These are phyloP conservation scores for Tulasnella sp. DNA, from an alignment of 768 basidiomycete species.

Conservation along the genomic window DNA sequence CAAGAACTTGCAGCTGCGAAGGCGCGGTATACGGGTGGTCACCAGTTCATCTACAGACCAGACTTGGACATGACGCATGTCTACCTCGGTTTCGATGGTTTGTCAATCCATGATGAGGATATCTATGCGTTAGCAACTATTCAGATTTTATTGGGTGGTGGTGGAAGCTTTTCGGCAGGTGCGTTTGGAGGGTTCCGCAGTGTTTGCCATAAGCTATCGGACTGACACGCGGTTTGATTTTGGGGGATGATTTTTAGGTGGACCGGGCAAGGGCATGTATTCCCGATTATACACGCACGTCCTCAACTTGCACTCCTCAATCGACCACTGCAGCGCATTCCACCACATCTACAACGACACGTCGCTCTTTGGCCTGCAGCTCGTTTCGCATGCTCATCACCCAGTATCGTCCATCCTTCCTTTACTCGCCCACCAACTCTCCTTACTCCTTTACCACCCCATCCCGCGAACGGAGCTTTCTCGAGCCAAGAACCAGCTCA, in stretches of 20 bases:
- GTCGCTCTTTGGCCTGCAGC: constrained; percentile 85
- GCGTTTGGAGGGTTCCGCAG: constrained; percentile 21
- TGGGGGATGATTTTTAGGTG: constrained; percentile 43
- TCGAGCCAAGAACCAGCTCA: constrained; percentile 92
- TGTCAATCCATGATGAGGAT: constrained; percentile 83
- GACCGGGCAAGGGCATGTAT: constrained; percentile 99
- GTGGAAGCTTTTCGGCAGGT: constrained; percentile 93
- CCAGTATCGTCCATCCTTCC: constrained; percentile 62
- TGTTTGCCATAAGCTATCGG: not conserved
- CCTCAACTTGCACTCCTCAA: constrained; percentile 84
- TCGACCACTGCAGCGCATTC: constrained; percentile 94
- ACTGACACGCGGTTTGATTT: not conserved
- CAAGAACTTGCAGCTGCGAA: constrained; percentile 30
- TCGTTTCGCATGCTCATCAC: constrained; percentile 59
- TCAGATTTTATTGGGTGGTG: constrained; percentile 91
- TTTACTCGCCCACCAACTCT: constrained; percentile 81
- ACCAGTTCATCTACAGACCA: constrained; percentile 55
- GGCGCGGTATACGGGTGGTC: constrained; percentile 72
- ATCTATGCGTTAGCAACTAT: constrained; percentile 90
- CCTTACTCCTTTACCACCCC: constrained; percentile 61
- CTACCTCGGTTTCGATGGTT: constrained; percentile 86
- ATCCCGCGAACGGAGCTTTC: constrained; percentile 62
- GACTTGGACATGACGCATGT: constrained; percentile 80
- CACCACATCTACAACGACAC: constrained; percentile 96
- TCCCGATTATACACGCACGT: constrained; percentile 93